phyloP scores from a whole-genome alignment of 2,329 filamentous ascomycete species.

The Pseudodiploospora longispora region DNA sequence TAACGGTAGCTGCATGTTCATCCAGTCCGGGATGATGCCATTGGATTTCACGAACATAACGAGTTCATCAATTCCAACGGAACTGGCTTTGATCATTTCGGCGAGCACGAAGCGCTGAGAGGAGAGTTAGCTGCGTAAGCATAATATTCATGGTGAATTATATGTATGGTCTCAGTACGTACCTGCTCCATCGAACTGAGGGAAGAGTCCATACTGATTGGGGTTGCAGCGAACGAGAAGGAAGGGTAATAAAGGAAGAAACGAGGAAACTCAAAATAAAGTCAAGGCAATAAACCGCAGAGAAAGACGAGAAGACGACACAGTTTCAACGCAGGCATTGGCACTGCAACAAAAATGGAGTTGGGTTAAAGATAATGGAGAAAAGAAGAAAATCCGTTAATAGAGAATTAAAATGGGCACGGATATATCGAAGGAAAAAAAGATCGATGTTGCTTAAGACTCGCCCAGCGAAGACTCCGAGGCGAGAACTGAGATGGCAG shows the following conservation, averaged over 20 bases:
- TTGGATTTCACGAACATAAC: conserved; percentile 38
- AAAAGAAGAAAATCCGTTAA: too few species aligned
- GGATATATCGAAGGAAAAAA: too few species aligned
- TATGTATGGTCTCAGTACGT: not conserved
- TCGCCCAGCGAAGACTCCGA: too few species aligned
- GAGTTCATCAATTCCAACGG: conserved; percentile 37
- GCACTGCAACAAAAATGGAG: too few species aligned
- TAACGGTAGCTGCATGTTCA: conserved; percentile 38
- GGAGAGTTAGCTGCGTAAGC: not conserved
- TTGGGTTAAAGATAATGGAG: too few species aligned
- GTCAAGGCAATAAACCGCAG: not conserved
- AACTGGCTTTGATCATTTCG: conserved; percentile 50
- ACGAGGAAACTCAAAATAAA: not conserved
- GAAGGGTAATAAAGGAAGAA: conserved; percentile 1
- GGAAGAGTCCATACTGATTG: conserved; percentile 4
- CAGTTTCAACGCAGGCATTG: too few species aligned
- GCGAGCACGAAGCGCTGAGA: conserved; percentile 47
- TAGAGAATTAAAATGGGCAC: too few species aligned
- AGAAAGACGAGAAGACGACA: too few species aligned
- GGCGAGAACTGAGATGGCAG: too few species aligned
- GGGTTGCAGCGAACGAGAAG: not conserved
- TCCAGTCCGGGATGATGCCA: conserved; percentile 35
- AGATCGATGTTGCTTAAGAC: too few species aligned
- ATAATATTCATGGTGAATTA: too few species aligned
- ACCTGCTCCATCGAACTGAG: conserved; percentile 10